A percentile compares a stretch with the other conserved stretches of the same genome.
phyloP scores from a whole-genome alignment of 2,329 filamentous ascomycete genomes.

The Biscogniauxia marginata region DNA sequence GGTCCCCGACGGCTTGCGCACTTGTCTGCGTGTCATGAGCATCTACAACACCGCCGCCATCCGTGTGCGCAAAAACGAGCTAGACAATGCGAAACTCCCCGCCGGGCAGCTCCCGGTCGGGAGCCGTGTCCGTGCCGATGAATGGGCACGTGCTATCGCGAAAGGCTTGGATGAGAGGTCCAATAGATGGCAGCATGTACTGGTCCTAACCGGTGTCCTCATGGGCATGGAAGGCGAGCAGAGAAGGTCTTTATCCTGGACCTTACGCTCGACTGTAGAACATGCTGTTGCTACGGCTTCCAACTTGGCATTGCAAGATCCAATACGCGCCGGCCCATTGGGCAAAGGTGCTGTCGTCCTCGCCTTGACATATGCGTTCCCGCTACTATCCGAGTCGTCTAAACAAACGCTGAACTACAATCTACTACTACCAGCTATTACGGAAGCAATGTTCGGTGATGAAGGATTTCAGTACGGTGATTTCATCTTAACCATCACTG shows the following conservation, averaged over 20 bases:
- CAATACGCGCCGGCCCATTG: constrained; percentile 39
- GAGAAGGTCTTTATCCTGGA: constrained; percentile 59
- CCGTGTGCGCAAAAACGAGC: constrained; percentile 50
- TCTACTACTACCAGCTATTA: constrained; percentile 65
- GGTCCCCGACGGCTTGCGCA: constrained; percentile 58
- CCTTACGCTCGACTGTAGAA: constrained; percentile 67
- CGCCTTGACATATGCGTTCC: constrained; percentile 75
- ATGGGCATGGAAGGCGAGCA: constrained; percentile 70
- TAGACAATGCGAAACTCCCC: constrained; percentile 36
- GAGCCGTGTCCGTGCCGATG: constrained; percentile 47
- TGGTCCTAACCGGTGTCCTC: constrained; percentile 77
- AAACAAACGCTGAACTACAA: constrained; percentile 64
- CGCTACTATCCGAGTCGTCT: constrained; percentile 62
- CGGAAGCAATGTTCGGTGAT: constrained; percentile 65
- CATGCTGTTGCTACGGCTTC: constrained; percentile 70
- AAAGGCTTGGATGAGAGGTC: constrained; percentile 59
- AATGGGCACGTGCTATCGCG: constrained; percentile 56
- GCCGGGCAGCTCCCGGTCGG: constrained; percentile 33
- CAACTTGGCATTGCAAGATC: constrained; percentile 68
- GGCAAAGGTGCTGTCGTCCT: constrained; percentile 59
- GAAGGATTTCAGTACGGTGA: constrained; percentile 76
- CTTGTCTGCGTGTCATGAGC: constrained; percentile 65
- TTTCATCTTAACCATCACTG: constrained; percentile 68
- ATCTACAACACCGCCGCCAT: constrained; percentile 68
- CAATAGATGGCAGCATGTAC: constrained; percentile 75